Base-by-base conservation (phyloP, 2,329 filamentous ascomycete genomes). In the Podosphaera aphanis region DNA sequence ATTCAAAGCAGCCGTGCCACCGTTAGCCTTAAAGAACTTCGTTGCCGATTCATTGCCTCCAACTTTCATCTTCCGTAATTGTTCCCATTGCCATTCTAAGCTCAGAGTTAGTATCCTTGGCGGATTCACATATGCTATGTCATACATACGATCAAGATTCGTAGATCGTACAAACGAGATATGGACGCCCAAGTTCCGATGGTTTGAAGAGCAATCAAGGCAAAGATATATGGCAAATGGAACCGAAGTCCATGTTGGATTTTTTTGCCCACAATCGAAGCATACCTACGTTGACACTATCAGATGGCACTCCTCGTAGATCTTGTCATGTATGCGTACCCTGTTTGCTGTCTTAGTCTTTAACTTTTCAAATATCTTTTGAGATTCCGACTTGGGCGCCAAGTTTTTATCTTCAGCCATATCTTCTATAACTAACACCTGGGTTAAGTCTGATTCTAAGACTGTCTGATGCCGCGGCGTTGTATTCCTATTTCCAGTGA, bases 81-180 rank as follows among this genome's bases (percentile, higher is more conserved):
- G 90, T 55, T 94, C 85, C 90, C 90, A 98, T 81, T 94, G 85
- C 90, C 90, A 98, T 68, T 83, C 79, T 83, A 56, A 33, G 33
- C 38, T 20, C 42, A 51, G 48, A 51, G 52, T 62, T 50, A 61
- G 49, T 36, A 29, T 10, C 21, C 13, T 7, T 18, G 25, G 6
- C 2, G 35, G 21, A 15, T 11, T 18, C 5, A 13, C 49, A 46
- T 49, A 49, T 38, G 8, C 29, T 27, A 39, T n/a, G n/a, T 46
- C 49, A 60, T 57, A 68, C 84, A 60, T 82, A 95, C 88, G 85
- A 63, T 98, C 90, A 63, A 98, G 81, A 63, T 94, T 94, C 50
- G 88, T 95, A 50, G 88, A 95, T 58, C 90, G 81, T 58, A 98
- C 90, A 69, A 98, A 98, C 56, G 88, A 94, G 65, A 98, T 94